phyloP scores from a whole-genome alignment of 192 early-diverging fungal genomes.

The Spizellomyces sp. region DNA sequence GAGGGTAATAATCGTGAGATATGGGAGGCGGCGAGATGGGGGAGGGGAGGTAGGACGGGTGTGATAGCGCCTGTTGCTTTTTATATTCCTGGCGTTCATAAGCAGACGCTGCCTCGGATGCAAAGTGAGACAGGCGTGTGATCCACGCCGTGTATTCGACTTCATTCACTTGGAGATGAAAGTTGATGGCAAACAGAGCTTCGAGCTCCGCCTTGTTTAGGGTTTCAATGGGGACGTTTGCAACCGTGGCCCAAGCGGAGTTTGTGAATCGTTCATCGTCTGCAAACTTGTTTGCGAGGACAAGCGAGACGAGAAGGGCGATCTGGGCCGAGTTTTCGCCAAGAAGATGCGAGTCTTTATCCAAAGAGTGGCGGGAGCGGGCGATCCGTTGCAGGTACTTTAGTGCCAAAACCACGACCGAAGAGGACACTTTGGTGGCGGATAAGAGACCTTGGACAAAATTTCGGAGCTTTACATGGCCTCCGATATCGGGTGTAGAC shows the following conservation, averaged over 20 bases:
- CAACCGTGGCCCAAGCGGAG: constrained; percentile 22
- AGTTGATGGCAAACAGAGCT: constrained; percentile 22
- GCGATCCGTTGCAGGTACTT: constrained; percentile 23
- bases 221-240: not conserved
- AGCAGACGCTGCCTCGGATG: not conserved
- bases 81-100: not conserved
- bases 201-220: constrained; percentile 25
- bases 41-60: no score
- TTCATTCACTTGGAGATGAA: constrained; percentile 13
- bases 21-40: no score
- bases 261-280: constrained; percentile 34
- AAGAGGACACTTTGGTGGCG: constrained; percentile 29
- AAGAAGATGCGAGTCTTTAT: not conserved
- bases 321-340: not conserved
- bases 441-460: constrained; percentile 10
- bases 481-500: constrained; percentile 5
- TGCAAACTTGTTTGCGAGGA: constrained; percentile 31
- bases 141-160: constrained; percentile 23
- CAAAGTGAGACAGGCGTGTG: constrained; percentile 10
- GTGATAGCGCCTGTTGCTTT: not conserved
- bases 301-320: constrained; percentile 20
- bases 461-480: constrained; percentile 1
- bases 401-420: constrained; percentile 28
- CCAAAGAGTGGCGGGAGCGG: not conserved
- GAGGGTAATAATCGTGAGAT: no score